Base-by-base conservation (phyloP, 2,329 filamentous ascomycete species). In the Magnaporthales sp. region DNA sequence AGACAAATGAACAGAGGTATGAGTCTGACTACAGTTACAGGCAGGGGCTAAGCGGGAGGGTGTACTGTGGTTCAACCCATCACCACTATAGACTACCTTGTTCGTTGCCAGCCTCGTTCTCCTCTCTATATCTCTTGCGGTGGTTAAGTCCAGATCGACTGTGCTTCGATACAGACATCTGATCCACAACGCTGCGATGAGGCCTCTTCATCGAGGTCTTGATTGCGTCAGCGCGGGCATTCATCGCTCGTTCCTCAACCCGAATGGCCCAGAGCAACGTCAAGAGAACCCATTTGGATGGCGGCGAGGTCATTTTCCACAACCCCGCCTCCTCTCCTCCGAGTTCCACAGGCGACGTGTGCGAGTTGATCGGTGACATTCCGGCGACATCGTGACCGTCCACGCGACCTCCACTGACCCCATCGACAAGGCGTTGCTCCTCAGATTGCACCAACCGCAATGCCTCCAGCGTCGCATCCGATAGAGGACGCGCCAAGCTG, bases 381-480 rank as follows among this genome's bases (percentile, higher is more conserved):
- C 22, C 11, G 38, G 26, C 63, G 26, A 31, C n/a, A 32, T 60
- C 51, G 24, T 26, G 29, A 32, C 56, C 56, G 22, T 66, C 54
- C 56, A 24, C 54, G 11, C 24, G 24, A 32, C 54, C 56, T 38
- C 56, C 22, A 26, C 29, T 66, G 77, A 80, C 80, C 77, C 75
- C 79, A 73, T 79, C 67, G 68, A 71, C 77, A 71, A 83, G 79
- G 73, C 76, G 66, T 19, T 63, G 73, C 80, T 81, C 78, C 78
- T 87, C 80, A 87, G 73, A 73, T 69, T 85, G 86, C 77, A 84
- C 85, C 83, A 85, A 89, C 87, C 87, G 87, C 87, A 90, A 86
- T 81, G 84, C 85, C 83, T 77, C 84, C 85, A 88, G 83, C 86
- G 87, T 90, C 87, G 87, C 87, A 89, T 89, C 86, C 86, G 79